phyloP scores from a whole-genome alignment of 176 grass and related monocot genomes.

The Eragrostis curvula region DNA sequence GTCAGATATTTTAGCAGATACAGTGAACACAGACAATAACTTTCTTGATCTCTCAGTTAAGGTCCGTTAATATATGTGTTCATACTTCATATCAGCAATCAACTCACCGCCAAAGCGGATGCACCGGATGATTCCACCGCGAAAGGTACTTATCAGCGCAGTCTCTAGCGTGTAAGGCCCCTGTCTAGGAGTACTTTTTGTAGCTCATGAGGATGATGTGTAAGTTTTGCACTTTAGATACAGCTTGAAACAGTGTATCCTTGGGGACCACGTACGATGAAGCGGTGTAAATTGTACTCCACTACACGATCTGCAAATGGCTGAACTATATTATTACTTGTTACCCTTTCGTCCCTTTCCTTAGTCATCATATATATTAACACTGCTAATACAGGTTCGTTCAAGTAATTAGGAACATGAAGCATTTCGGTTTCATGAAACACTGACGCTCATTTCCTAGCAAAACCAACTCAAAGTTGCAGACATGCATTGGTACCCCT shows the following conservation, averaged over 20 bases:
- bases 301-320: constrained; percentile 28
- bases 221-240: constrained; percentile 18
- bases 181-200: constrained; percentile 30
- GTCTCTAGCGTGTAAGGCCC: constrained; percentile 15
- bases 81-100: constrained; percentile 49
- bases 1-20: constrained; percentile 39
- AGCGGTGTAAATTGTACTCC: background rate
- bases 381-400: background rate
- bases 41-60: constrained; percentile 3
- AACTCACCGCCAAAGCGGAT: constrained; percentile 31
- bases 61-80: constrained; percentile 15
- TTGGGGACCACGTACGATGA: constrained; percentile 27
- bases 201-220: constrained; percentile 26
- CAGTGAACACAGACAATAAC: background rate
- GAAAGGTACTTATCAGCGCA: constrained; percentile 26
- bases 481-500: background rate
- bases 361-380: constrained; percentile 9
- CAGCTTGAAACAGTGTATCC: background rate
- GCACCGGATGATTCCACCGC: constrained; percentile 4
- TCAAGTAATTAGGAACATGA: background rate
- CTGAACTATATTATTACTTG: background rate
- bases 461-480: background rate
- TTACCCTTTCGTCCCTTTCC: no score
- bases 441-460: constrained; percentile 3
- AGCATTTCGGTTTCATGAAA: constrained; percentile 2